Conservation (phyloP, 1,139 yeast genomes). For the Hemisphaericaspora xylanilytica region DNA sequence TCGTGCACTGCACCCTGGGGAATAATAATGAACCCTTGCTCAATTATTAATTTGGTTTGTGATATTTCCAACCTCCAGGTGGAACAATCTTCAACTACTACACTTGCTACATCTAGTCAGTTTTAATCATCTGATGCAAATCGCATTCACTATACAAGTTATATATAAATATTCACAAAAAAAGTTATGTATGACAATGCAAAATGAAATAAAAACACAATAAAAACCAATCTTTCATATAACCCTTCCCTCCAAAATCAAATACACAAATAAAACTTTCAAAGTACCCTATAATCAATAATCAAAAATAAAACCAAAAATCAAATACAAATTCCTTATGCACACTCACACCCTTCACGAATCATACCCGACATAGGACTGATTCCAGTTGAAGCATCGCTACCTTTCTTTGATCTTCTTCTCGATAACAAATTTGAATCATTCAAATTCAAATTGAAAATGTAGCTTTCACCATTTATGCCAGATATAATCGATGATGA, state of each 20-base stretch:
- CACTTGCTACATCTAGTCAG: background rate
- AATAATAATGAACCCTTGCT: no score
- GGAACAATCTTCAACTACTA: no score
- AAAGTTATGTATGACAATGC: background rate
- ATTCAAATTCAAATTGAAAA: slow-evolving; percentile 43
- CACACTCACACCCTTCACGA: slow-evolving; percentile 4
- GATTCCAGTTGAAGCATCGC: slow-evolving; percentile 1
- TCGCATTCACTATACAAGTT: background rate
- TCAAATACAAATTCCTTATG: background rate
- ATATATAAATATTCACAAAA: background rate
- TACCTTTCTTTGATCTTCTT: slow-evolving; percentile 23
- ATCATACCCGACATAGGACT: slow-evolving; percentile 1
- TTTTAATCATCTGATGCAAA: background rate
- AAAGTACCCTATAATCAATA: no score
- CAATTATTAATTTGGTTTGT: no score
- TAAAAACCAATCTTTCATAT: background rate
- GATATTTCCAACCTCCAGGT: no score
- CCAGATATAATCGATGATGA: slow-evolving; percentile 45
- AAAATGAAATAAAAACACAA: background rate
- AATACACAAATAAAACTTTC: background rate
- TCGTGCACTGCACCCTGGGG: no score
- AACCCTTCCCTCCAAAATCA: background rate
- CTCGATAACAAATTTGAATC: slow-evolving; percentile 43
- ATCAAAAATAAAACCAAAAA: no score
- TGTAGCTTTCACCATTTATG: slow-evolving; percentile 35